Base-by-base conservation (phyloP, 352 stramenopile genomes). In the Thraustochytrium sp. region DNA sequence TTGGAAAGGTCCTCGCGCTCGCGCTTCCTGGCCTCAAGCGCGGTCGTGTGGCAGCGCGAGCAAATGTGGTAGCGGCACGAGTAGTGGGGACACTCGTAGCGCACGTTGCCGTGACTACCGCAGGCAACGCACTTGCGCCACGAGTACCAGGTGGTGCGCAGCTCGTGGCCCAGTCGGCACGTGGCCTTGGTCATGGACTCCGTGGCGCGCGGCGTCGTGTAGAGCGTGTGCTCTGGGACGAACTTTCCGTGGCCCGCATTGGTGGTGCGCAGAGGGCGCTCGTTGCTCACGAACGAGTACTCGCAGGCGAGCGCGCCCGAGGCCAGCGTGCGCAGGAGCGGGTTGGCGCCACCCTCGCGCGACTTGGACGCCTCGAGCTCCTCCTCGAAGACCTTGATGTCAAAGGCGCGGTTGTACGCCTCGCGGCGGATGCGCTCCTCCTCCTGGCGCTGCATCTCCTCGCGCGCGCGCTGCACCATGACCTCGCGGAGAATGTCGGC, bases 301-400 rank as follows among this genome's bases (percentile, higher is more conserved):
- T 86, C 82, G 44, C 42, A 85, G n/a, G 78, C 36, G 8, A 46
- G 31, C 11, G 51, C 75, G 8, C 3, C 29, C 31, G 8, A 13
- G 48, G 18, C 48, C 18, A 72, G 31, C 13, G 13, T 38, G 13
- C 26, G 44, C 59, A 65, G 40, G 5, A 68, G 37, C 42, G 84
- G 84, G 37, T 86, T 86, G 5, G 77, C 38, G 18, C 77, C 84
- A 5, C 63, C 82, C 38, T 84, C 54, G n/a, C 82, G 54, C 9
- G 34, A 40, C 55, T 85, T 83, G 54, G 59, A 85, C 13, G 80
- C 65, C 65, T 86, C 62, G 9, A 86, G 73, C 54, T 86, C 84
- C 55, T 86, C 80, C 53, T 86, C 63, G 40, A 86, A 86, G 16
- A 85, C 44, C 42, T 86, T 86, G 38, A 86, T 68, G 61, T 86